Evolutionary conservation across 148 eudicot genomes (phyloP).

Genomic region (Selenicereus undatus): DNA sequence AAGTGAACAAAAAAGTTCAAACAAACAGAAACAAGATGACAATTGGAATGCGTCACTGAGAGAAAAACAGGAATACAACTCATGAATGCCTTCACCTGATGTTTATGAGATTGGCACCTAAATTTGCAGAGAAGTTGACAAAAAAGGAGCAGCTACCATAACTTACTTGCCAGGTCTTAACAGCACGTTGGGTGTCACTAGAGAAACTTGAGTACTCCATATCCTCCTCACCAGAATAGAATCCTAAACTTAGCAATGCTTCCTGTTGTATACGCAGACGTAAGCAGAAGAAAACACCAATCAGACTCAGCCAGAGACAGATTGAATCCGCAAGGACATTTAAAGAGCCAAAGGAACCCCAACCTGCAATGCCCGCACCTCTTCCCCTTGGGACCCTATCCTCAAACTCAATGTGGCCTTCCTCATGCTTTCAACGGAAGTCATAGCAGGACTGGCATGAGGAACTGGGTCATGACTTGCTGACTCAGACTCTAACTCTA

Average conservation of each 20-base stretch:
- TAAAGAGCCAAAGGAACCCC: conserved; percentile 16
- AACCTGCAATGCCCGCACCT: conserved; percentile 75
- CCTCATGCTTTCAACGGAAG: conserved; percentile 12
- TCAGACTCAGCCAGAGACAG: background rate
- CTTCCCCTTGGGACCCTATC: conserved; percentile 74
- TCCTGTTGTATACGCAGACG: conserved; percentile 41
- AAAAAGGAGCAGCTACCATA: background rate
- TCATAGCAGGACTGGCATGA: background rate
- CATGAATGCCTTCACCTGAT: background rate
- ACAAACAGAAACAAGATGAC: background rate
- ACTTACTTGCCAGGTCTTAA: conserved; percentile 98
- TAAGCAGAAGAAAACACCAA: background rate
- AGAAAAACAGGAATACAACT: background rate
- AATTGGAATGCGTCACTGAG: background rate
- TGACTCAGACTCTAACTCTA: conserved; percentile 11
- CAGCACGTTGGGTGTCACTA: conserved; percentile 79
- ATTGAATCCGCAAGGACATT: background rate
- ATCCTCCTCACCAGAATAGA: conserved; percentile 94
- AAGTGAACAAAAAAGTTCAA: background rate
- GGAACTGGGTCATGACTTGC: background rate
- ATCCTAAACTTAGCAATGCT: conserved; percentile 74
- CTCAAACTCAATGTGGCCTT: conserved; percentile 33
- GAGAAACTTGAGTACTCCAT: conserved; percentile 77
- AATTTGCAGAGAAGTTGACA: background rate
- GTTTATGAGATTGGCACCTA: background rate